Evolutionary conservation across 768 basidiomycete genomes (phyloP).

Genomic region (Ephemerocybe angulata): DNA sequence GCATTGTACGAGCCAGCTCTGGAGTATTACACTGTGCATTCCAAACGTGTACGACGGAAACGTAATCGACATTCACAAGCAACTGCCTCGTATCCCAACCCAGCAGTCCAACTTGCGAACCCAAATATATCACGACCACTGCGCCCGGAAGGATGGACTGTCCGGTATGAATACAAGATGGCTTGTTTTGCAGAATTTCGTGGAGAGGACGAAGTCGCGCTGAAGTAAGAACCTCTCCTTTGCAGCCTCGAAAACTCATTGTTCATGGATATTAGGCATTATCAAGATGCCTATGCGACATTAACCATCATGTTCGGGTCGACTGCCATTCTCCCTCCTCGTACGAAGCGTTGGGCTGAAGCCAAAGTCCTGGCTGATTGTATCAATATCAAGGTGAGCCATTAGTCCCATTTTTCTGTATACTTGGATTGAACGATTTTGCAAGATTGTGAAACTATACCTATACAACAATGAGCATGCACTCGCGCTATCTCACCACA

Average conservation of each 20-base stretch:
- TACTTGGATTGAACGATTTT: neutral
- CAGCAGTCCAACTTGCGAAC: slow-evolving; percentile 43
- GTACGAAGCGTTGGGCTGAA: slow-evolving; percentile 98
- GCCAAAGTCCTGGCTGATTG: slow-evolving; percentile 96
- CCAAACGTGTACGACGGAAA: slow-evolving; percentile 88
- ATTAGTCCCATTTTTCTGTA: neutral
- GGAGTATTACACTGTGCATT: slow-evolving; percentile 92
- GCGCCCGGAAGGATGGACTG: slow-evolving; percentile 88
- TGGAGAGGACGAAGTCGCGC: slow-evolving; percentile 86
- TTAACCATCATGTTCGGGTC: slow-evolving; percentile 88
- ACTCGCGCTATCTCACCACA: slow-evolving; percentile 78
- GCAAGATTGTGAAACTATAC: slow-evolving; percentile 80
- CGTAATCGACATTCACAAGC: slow-evolving; percentile 75
- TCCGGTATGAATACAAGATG: slow-evolving; percentile 97
- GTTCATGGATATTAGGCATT: slow-evolving; percentile 56
- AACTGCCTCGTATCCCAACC: slow-evolving; percentile 46
- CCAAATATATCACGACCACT: slow-evolving; percentile 54
- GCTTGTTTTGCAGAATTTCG: slow-evolving; percentile 95
- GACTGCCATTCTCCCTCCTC: slow-evolving; percentile 78
- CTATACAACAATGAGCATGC: slow-evolving; percentile 87
- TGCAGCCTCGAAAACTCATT: slow-evolving; percentile 7
- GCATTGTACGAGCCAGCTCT: slow-evolving; percentile 85
- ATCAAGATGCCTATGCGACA: slow-evolving; percentile 87
- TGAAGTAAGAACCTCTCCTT: slow-evolving; percentile 59
- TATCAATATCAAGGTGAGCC: slow-evolving; percentile 77